Conservation (phyloP, 805 yeast genomes). For the Saccharomycopsis amapae region DNA sequence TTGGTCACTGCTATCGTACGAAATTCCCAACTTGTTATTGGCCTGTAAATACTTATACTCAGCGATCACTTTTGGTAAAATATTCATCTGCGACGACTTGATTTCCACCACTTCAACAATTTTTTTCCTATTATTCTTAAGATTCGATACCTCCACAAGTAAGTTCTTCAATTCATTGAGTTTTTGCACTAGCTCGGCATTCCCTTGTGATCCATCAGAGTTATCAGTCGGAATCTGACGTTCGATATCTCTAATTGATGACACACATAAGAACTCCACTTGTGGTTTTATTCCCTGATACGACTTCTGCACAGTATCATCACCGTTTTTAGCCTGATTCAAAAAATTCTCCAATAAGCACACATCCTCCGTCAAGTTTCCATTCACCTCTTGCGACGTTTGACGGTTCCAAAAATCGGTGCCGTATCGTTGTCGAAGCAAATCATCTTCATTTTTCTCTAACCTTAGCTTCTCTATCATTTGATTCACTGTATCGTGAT, state of each 20-base stretch:
- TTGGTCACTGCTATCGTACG: conserved; percentile 16
- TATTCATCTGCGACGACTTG: conserved; percentile 39
- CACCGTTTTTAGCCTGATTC: conserved; percentile 55
- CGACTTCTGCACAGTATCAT: conserved; percentile 41
- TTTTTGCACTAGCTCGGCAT: conserved; percentile 25
- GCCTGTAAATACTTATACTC: conserved; percentile 33
- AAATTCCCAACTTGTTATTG: neutral
- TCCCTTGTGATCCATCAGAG: conserved; percentile 30
- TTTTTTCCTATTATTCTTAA: conserved; percentile 30
- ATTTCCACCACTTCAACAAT: conserved; percentile 37
- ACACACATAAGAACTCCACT: conserved; percentile 38
- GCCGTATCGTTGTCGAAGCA: conserved; percentile 46
- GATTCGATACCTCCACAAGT: conserved; percentile 26
- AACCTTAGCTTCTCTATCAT: conserved; percentile 39
- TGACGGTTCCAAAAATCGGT: conserved; percentile 46
- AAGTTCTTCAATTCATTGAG: conserved; percentile 33
- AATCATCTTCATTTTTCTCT: conserved; percentile 51
- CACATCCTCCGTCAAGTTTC: conserved; percentile 23
- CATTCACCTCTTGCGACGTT: conserved; percentile 36
- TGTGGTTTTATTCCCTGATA: conserved; percentile 42
- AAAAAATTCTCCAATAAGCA: conserved; percentile 40
- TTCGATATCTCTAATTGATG: conserved; percentile 25
- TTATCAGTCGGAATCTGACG: conserved; percentile 29
- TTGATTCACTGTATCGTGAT: conserved; percentile 37
- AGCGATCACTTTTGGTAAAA: conserved; percentile 47